Evolutionary conservation across 345 rosid genomes (phyloP).

Genomic region (Xanthoceras sorbifolium): DNA sequence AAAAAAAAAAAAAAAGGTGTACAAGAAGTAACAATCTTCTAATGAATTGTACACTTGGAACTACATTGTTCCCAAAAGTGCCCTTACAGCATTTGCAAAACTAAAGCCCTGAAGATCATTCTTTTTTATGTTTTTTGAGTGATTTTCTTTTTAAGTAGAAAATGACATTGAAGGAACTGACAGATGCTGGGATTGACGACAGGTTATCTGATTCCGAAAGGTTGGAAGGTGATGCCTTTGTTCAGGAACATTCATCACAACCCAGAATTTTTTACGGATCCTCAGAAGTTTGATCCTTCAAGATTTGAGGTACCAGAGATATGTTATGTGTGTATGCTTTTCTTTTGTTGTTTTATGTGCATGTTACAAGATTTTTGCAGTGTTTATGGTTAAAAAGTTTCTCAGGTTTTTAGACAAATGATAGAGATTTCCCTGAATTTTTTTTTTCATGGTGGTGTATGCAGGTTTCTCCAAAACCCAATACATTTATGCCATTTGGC

Average conservation of each 20-base stretch:
- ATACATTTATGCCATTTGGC: constrained; percentile 80
- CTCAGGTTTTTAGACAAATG: neutral
- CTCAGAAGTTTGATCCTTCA: constrained; percentile 65
- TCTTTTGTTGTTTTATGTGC: neutral
- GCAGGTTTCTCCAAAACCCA: constrained; percentile 61
- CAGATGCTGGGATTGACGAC: constrained; percentile 21
- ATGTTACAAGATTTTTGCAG: neutral
- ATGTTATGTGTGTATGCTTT: neutral
- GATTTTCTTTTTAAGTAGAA: constrained; percentile 14
- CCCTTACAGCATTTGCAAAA: too few species aligned
- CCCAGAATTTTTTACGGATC: constrained; percentile 59
- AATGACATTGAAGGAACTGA: constrained; percentile 9
- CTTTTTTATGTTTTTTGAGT: too few species aligned
- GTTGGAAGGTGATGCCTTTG: constrained; percentile 85
- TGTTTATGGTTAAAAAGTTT: constrained; percentile 8
- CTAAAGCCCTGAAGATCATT: too few species aligned
- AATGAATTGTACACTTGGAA: neutral
- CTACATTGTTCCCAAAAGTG: neutral
- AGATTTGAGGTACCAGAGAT: constrained; percentile 66
- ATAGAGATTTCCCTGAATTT: neutral
- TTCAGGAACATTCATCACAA: constrained; percentile 77
- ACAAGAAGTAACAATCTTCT: neutral
- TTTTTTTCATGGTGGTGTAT: neutral
- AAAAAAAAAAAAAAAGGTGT: neutral
- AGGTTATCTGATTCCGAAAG: constrained; percentile 79